phyloP scores from a whole-genome alignment of 805 yeast species.

The Middelhovenomyces tepae region DNA sequence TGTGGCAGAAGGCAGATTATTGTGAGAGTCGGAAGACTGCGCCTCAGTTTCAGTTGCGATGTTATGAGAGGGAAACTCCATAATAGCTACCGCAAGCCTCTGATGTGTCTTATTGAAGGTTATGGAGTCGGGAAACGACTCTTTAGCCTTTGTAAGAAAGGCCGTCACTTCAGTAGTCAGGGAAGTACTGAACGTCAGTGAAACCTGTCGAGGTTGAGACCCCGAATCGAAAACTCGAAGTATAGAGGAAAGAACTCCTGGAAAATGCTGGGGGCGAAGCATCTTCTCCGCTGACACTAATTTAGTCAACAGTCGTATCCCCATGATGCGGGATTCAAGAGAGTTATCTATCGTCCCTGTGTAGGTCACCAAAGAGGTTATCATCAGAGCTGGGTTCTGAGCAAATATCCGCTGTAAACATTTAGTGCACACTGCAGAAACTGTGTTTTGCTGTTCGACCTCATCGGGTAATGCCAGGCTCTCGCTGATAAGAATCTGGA shows the following conservation, averaged over 20 bases:
- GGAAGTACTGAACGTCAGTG: conserved; percentile 11
- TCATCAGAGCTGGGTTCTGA: conserved; percentile 15
- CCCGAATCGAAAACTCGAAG: conserved; percentile 14
- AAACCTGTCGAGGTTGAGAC: conserved; percentile 9
- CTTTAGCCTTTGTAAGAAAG: conserved; percentile 14
- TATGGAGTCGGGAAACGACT: conserved; percentile 12
- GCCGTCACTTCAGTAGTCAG: conserved; percentile 16
- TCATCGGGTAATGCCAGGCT: not conserved
- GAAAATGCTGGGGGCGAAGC: conserved; percentile 10
- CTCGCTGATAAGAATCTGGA: conserved; percentile 11
- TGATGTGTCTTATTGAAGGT: conserved; percentile 19
- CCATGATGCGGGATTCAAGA: conserved; percentile 12
- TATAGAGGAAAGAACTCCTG: conserved; percentile 13
- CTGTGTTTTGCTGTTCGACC: not conserved
- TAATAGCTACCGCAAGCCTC: conserved; percentile 14
- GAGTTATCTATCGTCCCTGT: conserved; percentile 7
- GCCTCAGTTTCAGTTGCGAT: not conserved
- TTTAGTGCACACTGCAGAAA: conserved; percentile 6
- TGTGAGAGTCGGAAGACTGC: no score
- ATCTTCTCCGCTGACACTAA: conserved; percentile 7
- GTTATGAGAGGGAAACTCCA: not conserved
- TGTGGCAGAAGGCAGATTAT: no score
- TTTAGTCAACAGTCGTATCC: conserved; percentile 14
- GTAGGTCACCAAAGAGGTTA: conserved; percentile 15
- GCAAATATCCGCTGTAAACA: conserved; percentile 16